Evolutionary conservation across 495 filamentous ascomycete species (phyloP).

Genomic region (Hypoxylon crocopeplum): DNA sequence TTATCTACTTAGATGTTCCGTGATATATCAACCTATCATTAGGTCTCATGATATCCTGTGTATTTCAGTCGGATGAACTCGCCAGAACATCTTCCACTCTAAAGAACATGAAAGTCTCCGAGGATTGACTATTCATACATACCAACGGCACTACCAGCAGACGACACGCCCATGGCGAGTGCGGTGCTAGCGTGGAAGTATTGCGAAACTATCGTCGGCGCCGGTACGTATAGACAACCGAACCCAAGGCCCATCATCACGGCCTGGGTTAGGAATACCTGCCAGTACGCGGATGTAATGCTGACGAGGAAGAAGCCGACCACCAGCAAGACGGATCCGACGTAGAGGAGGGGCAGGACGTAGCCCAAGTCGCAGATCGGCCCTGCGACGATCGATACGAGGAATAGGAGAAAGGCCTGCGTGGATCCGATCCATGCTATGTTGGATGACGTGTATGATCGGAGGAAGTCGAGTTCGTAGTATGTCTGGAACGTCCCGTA

Average conservation of each 20-base stretch:
- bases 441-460: slow-evolving; percentile 7
- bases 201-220: slow-evolving; percentile 65
- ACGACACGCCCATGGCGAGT: slow-evolving; percentile 64
- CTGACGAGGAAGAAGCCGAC: slow-evolving; percentile 50
- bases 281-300: slow-evolving; percentile 53
- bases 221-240: slow-evolving; percentile 70
- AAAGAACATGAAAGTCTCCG: no score
- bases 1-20: not conserved
- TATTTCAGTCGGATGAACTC: no score
- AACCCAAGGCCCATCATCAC: slow-evolving; percentile 69
- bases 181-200: slow-evolving; percentile 73
- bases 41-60: no score
- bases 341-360: slow-evolving; percentile 2
- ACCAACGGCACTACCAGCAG: slow-evolving; percentile 11
- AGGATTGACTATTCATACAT: no score
- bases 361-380: slow-evolving; percentile 26
- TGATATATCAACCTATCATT: no score
- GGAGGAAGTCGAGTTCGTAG: slow-evolving; percentile 36
- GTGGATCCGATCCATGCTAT: slow-evolving; percentile 35
- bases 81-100: no score
- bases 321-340: slow-evolving; percentile 16
- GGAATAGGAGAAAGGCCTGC: slow-evolving; percentile 23
- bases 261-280: slow-evolving; percentile 75
- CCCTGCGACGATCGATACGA: no score
- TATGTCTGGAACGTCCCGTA: slow-evolving; percentile 52